Evolutionary conservation across 2,329 filamentous ascomycete genomes (phyloP), one percentile per base, ranked within the genome.

Genomic region (Bisporella sp.): DNA sequence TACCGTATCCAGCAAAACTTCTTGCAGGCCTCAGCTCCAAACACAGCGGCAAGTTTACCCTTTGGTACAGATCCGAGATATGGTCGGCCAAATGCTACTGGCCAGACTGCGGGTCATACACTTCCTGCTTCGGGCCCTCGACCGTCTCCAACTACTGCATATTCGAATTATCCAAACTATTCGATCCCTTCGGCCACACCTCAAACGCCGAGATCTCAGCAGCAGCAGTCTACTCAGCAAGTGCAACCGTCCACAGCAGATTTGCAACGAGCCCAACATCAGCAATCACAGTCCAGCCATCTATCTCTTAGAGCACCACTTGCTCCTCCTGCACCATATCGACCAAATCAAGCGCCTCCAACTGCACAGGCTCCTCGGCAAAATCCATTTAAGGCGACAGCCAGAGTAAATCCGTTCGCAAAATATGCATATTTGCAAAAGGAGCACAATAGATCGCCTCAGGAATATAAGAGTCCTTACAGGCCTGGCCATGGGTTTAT

Each of bases 391-490:
- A 45, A 57, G 42, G 51, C 49, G 21, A 56, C 41, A 30, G 42
- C 57, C 9, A 48, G 48, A 43, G 54, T 57, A 39, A 64, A 58
- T 48, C 58, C 59, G 9, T 65, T 65, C 52, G 54, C 58, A 1
- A 66, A 66, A 48, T 67, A 67, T 58, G 66, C 71, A 3, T 84
- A 80, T 61, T 78, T 82, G 62, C 77, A 81, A 55, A 72, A 78
- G 30, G 70, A 83, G 53, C 74, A 82, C 56, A 82, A 82, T 55
- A 75, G 76, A 73, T 78, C 70, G 51, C 69, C 75, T 5, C 70
- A 73, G 6, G 75, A 75, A 48, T 83, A 84, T 52, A 73, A 77
- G 46, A 81, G 78, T 4, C 81, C 81, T 1, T 84, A 84, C 59
- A 72, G 75, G 12, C 68, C 71, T 48, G 63, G 62, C 66, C 75